Percentiles rank a stretch among this genome's conserved stretches.
These are phyloP conservation scores for Elsinoe ampelina DNA, from an alignment of 2,329 filamentous ascomycete genomes.

Conservation along the genomic window DNA sequence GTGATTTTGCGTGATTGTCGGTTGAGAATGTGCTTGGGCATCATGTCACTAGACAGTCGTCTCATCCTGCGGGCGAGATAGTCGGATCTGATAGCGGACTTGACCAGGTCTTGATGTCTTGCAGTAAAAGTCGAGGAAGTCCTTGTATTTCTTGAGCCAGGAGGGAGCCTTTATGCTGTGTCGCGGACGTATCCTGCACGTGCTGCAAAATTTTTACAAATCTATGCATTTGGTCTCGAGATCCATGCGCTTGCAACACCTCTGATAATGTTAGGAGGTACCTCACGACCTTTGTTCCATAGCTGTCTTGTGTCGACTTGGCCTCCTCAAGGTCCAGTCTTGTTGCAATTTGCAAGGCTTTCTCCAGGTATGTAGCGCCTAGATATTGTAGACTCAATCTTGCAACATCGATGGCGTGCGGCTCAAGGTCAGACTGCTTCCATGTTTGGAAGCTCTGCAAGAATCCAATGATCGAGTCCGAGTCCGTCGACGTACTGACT, in stretches of 20 bases:
- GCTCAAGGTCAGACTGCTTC: not conserved
- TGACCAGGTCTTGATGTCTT: not conserved
- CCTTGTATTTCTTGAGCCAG: not conserved
- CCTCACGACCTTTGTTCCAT: conserved; percentile 5
- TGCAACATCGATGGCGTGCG: not conserved
- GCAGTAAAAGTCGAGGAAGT: not conserved
- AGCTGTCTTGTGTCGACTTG: not conserved
- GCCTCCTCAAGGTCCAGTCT: not conserved
- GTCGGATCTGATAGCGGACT: not conserved
- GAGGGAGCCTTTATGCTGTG: not conserved
- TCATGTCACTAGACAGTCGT: not conserved
- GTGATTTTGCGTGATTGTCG: too few relatives aligned
- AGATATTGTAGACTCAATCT: not conserved
- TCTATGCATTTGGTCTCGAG: not conserved
- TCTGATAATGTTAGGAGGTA: conserved; percentile 4
- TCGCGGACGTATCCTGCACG: not conserved
- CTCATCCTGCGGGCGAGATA: not conserved
- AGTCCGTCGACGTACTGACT: not conserved
- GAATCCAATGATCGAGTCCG: not conserved
- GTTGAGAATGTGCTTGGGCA: not conserved
- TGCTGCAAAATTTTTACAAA: not conserved
- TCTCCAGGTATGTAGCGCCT: not conserved
- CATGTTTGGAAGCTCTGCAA: conserved; percentile 3
- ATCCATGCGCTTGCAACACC: not conserved
- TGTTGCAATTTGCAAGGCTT: not conserved